Percentiles rank a stretch among this genome's conserved stretches.
Conservation (phyloP, 345 rosid genomes). For the Gossypium ekmanianum region DNA sequence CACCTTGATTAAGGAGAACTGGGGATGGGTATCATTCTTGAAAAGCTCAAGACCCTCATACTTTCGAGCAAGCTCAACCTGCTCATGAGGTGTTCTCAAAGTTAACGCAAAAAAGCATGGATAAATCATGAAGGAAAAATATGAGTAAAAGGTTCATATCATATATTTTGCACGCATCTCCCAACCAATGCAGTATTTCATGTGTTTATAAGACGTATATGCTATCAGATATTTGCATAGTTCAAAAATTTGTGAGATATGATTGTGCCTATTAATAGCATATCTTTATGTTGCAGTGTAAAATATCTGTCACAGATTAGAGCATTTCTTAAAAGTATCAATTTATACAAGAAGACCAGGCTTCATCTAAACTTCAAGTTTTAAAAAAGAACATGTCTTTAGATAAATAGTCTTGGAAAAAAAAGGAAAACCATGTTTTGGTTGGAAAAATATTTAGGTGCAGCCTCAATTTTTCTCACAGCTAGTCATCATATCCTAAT, state of each 20-base stretch:
- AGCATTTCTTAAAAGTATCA: neutral
- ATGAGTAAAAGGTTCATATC: neutral
- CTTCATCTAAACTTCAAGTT: no score
- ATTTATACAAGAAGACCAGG: neutral
- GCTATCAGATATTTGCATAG: neutral
- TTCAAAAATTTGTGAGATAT: neutral
- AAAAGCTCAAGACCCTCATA: conserved; percentile 64
- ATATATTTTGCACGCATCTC: neutral
- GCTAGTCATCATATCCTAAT: neutral
- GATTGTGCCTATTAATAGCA: neutral
- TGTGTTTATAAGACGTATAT: neutral
- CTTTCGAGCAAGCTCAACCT: conserved; percentile 81
- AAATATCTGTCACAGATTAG: neutral
- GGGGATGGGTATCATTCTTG: conserved; percentile 66
- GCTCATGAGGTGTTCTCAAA: conserved; percentile 21
- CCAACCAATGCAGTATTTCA: neutral
- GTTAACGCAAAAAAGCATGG: neutral
- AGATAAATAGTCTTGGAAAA: neutral
- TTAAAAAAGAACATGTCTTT: neutral
- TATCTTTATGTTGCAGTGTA: neutral
- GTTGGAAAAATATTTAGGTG: neutral
- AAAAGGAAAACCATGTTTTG: neutral
- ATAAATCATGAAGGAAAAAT: neutral
- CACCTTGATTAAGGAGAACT: conserved; percentile 63
- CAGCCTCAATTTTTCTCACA: neutral